Conservation (phyloP, 73 alveolate genomes). For the Blepharisma japonicum region DNA sequence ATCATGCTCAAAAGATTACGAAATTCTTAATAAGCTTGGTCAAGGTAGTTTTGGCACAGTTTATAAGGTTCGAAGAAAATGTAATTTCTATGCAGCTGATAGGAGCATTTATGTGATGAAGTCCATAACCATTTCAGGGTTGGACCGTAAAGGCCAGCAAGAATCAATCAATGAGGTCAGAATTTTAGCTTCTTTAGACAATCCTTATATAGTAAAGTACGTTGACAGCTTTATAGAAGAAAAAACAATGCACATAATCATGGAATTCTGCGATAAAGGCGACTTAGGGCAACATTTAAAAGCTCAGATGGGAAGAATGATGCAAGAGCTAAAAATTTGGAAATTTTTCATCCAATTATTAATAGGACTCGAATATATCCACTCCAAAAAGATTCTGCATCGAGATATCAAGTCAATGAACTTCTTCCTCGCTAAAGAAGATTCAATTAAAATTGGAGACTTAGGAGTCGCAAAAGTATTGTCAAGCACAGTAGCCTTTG, state of each 20-base stretch:
- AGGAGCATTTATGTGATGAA: slow-evolving; percentile 62
- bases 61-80: slow-evolving; percentile 75
- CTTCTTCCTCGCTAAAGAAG: slow-evolving; percentile 53
- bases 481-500: slow-evolving; percentile 51
- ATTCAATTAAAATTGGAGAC: slow-evolving; percentile 60
- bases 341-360: slow-evolving; percentile 32
- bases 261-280: slow-evolving; percentile 80
- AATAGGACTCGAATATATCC: slow-evolving; percentile 44
- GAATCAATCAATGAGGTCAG: slow-evolving; percentile 58
- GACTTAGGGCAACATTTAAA: slow-evolving; percentile 53
- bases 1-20: slow-evolving; percentile 53
- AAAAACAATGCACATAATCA: slow-evolving; percentile 56
- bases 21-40: slow-evolving; percentile 72
- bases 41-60: slow-evolving; percentile 89
- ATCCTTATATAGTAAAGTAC: slow-evolving; percentile 69
- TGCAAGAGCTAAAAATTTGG: slow-evolving; percentile 34
- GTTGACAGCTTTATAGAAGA: slow-evolving; percentile 65
- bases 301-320: slow-evolving; percentile 34
- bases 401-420: slow-evolving; percentile 69
- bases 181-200: slow-evolving; percentile 48
- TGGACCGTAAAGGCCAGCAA: slow-evolving; percentile 40
- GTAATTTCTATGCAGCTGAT: slow-evolving; percentile 27
- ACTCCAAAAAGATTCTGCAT: slow-evolving; percentile 63
- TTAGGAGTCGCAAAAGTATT: slow-evolving; percentile 69
- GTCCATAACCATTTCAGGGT: slow-evolving; percentile 49